These are phyloP conservation scores for Camelina hispida DNA, from an alignment of 345 rosid genomes.

Conservation along the genomic window DNA sequence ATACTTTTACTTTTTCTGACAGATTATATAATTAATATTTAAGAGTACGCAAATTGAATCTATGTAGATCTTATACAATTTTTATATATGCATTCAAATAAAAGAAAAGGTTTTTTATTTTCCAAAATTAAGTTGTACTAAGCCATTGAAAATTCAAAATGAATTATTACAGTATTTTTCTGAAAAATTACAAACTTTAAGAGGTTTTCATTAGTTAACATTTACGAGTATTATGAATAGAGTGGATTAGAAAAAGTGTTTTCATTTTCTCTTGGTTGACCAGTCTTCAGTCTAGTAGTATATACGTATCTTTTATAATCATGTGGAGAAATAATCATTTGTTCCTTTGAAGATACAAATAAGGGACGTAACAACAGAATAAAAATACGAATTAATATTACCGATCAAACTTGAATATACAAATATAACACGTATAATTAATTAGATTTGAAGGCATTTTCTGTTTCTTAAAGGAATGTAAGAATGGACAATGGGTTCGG, in stretches of 20 bases:
- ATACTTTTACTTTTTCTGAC: background rate
- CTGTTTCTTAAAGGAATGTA: constrained; percentile 32
- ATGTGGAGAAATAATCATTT: background rate
- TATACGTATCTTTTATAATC: no score
- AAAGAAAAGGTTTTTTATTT: background rate
- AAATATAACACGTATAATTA: background rate
- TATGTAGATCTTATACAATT: background rate
- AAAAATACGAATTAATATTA: constrained; percentile 3
- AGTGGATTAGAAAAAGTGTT: constrained; percentile 12
- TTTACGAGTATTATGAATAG: background rate
- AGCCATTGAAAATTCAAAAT: background rate
- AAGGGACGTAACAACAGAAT: background rate
- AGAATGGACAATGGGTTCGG: constrained; percentile 59
- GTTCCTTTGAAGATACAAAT: background rate
- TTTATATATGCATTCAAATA: background rate
- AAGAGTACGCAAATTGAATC: background rate
- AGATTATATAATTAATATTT: background rate
- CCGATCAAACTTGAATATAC: background rate
- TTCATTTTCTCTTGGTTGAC: constrained; percentile 13
- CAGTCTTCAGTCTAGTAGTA: background rate
- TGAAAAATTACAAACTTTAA: background rate
- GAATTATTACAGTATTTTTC: background rate
- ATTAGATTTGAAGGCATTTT: background rate
- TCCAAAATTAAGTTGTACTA: background rate
- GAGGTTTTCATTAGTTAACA: background rate